Percentiles rank a stretch among this genome's conserved stretches.
These are phyloP conservation scores for Phaeoacremonium minimum DNA, from an alignment of 2,329 filamentous ascomycete species.

Conservation along the genomic window DNA sequence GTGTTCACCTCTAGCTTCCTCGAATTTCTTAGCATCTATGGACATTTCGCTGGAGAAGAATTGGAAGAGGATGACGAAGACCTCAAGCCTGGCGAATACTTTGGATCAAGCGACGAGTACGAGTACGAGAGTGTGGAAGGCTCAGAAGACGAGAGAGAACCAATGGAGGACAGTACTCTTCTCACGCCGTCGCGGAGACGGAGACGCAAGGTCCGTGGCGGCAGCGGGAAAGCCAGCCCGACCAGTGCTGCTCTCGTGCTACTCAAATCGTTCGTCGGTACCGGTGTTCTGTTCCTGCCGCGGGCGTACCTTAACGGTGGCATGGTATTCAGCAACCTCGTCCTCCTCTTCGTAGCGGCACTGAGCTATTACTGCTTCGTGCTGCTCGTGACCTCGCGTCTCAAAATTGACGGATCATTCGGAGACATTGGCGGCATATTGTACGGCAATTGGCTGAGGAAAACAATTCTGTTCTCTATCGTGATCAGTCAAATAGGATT, in stretches of 20 bases:
- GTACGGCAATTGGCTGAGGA: slow-evolving; percentile 87
- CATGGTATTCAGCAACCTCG: slow-evolving; percentile 92
- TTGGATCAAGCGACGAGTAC: slow-evolving; percentile 71
- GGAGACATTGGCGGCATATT: slow-evolving; percentile 92
- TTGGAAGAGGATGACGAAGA: slow-evolving; percentile 95
- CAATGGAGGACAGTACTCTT: slow-evolving; percentile 84
- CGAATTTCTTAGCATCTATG: slow-evolving; percentile 91
- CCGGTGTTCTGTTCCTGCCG: slow-evolving; percentile 88
- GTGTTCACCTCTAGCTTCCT: slow-evolving; percentile 85
- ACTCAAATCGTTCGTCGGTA: slow-evolving; percentile 97
- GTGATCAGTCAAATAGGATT: slow-evolving; percentile 95
- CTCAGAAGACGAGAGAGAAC: slow-evolving; percentile 66
- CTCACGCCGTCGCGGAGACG: slow-evolving; percentile 72
- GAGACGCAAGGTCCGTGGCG: slow-evolving; percentile 70
- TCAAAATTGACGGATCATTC: slow-evolving; percentile 89
- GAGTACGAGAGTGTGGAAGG: slow-evolving; percentile 51
- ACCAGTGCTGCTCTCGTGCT: slow-evolving; percentile 79
- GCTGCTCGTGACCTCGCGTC: slow-evolving; percentile 78
- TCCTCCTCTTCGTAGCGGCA: slow-evolving; percentile 78
- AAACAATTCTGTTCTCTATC: slow-evolving; percentile 83
- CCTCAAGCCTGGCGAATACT: slow-evolving; percentile 83
- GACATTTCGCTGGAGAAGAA: slow-evolving; percentile 95
- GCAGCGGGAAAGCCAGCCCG: slow-evolving; percentile 71
- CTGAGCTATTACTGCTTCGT: slow-evolving; percentile 98
- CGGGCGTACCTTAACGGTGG: slow-evolving; percentile 93